Percentiles rank a stretch among this genome's conserved stretches.
Evolutionary conservation across 164 flowering plant species (phyloP).

Genomic region (Vitis rupestris): DNA sequence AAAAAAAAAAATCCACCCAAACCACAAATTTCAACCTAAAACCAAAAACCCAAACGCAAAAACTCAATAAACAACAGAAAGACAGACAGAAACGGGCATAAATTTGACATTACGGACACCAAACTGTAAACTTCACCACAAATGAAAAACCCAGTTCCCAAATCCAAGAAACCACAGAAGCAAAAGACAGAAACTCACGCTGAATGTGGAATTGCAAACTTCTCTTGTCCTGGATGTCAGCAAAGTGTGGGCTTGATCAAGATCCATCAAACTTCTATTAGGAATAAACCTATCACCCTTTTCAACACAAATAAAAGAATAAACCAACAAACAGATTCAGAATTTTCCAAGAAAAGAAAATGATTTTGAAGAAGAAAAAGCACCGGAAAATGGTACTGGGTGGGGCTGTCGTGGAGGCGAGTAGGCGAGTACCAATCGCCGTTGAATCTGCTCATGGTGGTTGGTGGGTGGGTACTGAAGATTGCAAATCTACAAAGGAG

Average conservation of each 20-base stretch:
- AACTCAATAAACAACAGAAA: constrained; percentile 1
- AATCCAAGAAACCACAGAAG: constrained; percentile 1
- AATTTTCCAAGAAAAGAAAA: not conserved
- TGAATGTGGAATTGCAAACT: constrained; percentile 8
- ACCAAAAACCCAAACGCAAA: constrained; percentile 1
- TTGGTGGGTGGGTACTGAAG: not conserved
- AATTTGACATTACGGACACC: too few relatives aligned
- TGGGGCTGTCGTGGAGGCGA: constrained; percentile 29
- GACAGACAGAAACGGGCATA: not conserved
- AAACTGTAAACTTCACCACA: not conserved
- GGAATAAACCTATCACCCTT: constrained; percentile 66
- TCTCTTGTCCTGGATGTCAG: constrained; percentile 28
- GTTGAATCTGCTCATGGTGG: constrained; percentile 10
- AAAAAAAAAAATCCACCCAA: not conserved
- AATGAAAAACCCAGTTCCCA: not conserved
- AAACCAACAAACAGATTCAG: not conserved
- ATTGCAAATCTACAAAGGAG: too few relatives aligned
- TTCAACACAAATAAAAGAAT: not conserved
- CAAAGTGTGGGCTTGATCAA: constrained; percentile 44
- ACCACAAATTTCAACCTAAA: not conserved
- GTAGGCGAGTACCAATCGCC: constrained; percentile 45
- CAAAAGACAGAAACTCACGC: constrained; percentile 18
- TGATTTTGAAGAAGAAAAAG: not conserved
- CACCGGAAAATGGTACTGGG: constrained; percentile 41
- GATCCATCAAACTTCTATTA: constrained; percentile 61